phyloP scores from a whole-genome alignment of 1,284 basidiomycete species.

The Fomitopsis pinicola region DNA sequence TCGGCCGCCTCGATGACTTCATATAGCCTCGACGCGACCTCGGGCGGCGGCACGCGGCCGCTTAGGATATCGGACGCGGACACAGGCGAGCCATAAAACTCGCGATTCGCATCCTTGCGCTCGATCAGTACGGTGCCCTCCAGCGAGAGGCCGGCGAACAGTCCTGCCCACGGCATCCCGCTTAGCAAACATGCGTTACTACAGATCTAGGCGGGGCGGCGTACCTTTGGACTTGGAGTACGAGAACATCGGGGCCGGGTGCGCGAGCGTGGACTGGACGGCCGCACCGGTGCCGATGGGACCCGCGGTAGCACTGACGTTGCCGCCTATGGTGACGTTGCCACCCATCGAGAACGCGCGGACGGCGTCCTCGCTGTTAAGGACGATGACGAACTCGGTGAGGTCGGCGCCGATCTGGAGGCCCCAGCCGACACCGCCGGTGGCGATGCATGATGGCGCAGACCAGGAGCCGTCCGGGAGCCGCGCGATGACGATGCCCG shows the following conservation, averaged over 20 bases:
- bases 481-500: conserved; percentile 91
- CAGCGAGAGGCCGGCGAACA: conserved; percentile 93
- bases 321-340: conserved; percentile 93
- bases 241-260: conserved; percentile 96
- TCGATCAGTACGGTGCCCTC: conserved; percentile 96
- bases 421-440: conserved; percentile 93
- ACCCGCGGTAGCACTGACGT: conserved; percentile 81
- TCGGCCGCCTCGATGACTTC: conserved; percentile 92
- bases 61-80: conserved; percentile 88
- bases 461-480: conserved; percentile 97
- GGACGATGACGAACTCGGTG: conserved; percentile 87
- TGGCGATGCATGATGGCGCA: conserved; percentile 97
- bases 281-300: conserved; percentile 95
- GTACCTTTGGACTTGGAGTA: conserved; percentile 93
- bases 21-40: conserved; percentile 90
- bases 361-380: conserved; percentile 96
- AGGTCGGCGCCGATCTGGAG: conserved; percentile 93
- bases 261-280: conserved; percentile 82
- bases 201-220: conserved; percentile 14
- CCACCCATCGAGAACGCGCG: conserved; percentile 93
- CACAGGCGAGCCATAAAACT: conserved; percentile 93
- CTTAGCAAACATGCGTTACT: neutral
- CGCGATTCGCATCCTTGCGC: conserved; percentile 89
- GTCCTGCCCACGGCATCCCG: conserved; percentile 46
- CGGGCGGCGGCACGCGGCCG: conserved; percentile 93